These are phyloP conservation scores for Trichothecium roseum DNA, from an alignment of 2,329 filamentous ascomycete species.

Conservation along the genomic window DNA sequence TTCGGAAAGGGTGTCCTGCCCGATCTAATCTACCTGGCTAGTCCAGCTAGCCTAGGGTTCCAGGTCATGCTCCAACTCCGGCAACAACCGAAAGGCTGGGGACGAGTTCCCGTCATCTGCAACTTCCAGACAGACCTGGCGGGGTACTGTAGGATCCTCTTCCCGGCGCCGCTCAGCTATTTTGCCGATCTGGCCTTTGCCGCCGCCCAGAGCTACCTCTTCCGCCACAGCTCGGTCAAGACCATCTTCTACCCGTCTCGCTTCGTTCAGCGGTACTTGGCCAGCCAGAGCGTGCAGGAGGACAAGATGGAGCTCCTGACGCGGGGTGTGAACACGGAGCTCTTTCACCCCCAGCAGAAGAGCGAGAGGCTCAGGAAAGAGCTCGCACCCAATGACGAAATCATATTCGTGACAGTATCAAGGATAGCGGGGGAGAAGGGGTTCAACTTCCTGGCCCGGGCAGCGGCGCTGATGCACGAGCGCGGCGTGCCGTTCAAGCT, in stretches of 20 bases:
- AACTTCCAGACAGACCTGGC: slow-evolving; percentile 66
- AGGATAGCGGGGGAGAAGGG: slow-evolving; percentile 62
- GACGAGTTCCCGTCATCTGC: slow-evolving; percentile 48
- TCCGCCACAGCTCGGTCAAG: slow-evolving; percentile 48
- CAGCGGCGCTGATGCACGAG: slow-evolving; percentile 40
- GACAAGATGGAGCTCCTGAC: slow-evolving; percentile 51
- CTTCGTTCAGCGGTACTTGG: slow-evolving; percentile 52
- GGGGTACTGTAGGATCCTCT: slow-evolving; percentile 60
- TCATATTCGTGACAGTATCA: slow-evolving; percentile 56
- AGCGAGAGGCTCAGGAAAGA: slow-evolving; percentile 39
- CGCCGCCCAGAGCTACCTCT: slow-evolving; percentile 56
- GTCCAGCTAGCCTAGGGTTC: slow-evolving; percentile 59
- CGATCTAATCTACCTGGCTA: slow-evolving; percentile 60
- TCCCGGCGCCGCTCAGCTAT: slow-evolving; percentile 49
- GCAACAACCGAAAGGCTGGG: slow-evolving; percentile 39
- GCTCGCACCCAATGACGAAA: slow-evolving; percentile 51
- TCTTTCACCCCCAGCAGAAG: slow-evolving; percentile 46
- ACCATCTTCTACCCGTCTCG: slow-evolving; percentile 61
- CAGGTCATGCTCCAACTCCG: slow-evolving; percentile 60
- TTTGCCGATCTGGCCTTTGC: slow-evolving; percentile 53
- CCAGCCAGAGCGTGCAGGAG: slow-evolving; percentile 41
- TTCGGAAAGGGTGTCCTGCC: slow-evolving; percentile 42
- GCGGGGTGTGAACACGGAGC: slow-evolving; percentile 52
- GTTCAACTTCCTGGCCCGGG: slow-evolving; percentile 55
- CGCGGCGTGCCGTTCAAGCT: slow-evolving; percentile 51